These are phyloP conservation scores for Kalanchoe fedtschenkoi DNA, from an alignment of 164 flowering plant genomes.

Conservation along the genomic window DNA sequence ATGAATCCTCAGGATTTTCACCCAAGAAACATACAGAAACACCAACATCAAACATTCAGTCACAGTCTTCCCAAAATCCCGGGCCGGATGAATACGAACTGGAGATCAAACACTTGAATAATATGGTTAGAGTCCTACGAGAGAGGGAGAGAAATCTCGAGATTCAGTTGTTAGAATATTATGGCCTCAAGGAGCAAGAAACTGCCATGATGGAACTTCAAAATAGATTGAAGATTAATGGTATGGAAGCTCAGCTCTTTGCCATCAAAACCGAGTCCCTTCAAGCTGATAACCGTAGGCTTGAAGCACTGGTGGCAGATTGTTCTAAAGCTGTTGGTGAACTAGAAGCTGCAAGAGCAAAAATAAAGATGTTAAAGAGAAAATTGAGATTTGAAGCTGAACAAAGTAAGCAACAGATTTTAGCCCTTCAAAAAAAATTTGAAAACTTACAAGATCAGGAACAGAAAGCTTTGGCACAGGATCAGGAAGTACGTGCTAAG, in stretches of 20 bases:
- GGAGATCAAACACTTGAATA: slow-evolving; percentile 44
- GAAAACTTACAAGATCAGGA: slow-evolving; percentile 45
- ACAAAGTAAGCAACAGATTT: slow-evolving; percentile 48
- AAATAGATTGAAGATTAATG: slow-evolving; percentile 51
- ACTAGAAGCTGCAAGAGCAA: slow-evolving; percentile 57
- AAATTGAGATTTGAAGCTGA: slow-evolving; percentile 54
- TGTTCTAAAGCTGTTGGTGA: slow-evolving; percentile 39
- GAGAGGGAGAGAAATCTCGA: slow-evolving; percentile 77
- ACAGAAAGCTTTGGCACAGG: slow-evolving; percentile 11
- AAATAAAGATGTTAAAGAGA: slow-evolving; percentile 52
- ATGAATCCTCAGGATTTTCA: slow-evolving; percentile 21
- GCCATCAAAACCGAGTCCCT: slow-evolving; percentile 62
- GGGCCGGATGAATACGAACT: slow-evolving; percentile 32
- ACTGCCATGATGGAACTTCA: slow-evolving; percentile 64
- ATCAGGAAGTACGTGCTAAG: slow-evolving; percentile 19
- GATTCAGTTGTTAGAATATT: slow-evolving; percentile 69
- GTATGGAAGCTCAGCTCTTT: slow-evolving; percentile 63
- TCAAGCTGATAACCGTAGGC: slow-evolving; percentile 56
- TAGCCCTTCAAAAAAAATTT: slow-evolving; percentile 48
- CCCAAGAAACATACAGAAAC: slow-evolving; percentile 24
- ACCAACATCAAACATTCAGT: slow-evolving; percentile 11
- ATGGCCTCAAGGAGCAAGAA: slow-evolving; percentile 85
- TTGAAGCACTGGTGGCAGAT: slow-evolving; percentile 57
- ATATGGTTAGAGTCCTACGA: slow-evolving; percentile 35
- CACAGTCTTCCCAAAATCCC: slow-evolving; percentile 9